Percentiles rank a stretch among this genome's conserved stretches.
Evolutionary conservation across 192 early-diverging fungal genomes (phyloP).

Genomic region (Spizellomyces sp.): DNA sequence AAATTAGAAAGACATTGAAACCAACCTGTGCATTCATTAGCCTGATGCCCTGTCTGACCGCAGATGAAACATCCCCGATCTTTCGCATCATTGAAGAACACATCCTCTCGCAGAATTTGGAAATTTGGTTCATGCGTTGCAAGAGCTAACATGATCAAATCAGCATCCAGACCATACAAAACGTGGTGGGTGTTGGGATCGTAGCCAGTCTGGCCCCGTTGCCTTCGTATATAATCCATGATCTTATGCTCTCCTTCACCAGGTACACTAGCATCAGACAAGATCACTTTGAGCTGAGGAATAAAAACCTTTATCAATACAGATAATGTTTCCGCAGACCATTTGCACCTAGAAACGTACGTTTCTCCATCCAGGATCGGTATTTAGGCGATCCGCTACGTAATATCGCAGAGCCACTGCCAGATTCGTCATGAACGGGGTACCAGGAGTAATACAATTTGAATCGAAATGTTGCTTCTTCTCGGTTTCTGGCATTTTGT

Average conservation of each 20-base stretch:
- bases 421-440: constrained; percentile 92
- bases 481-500: constrained; percentile 57
- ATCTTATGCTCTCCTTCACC: constrained; percentile 99
- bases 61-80: constrained; percentile 53
- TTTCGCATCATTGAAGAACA: constrained; percentile 67
- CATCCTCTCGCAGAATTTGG: constrained; percentile 93
- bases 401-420: constrained; percentile 88
- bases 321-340: not conserved
- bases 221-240: constrained; percentile 96
- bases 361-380: constrained; percentile 87
- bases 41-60: constrained; percentile 52
- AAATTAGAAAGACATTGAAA: not conserved
- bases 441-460: constrained; percentile 98
- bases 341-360: constrained; percentile 30
- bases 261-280: constrained; percentile 93
- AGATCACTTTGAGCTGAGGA: constrained; percentile 75
- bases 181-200: constrained; percentile 90
- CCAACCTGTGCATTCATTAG: constrained; percentile 45
- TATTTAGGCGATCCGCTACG: constrained; percentile 82
- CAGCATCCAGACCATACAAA: constrained; percentile 97
- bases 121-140: constrained; percentile 97
- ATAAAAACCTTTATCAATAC: not conserved
- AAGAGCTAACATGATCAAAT: constrained; percentile 96
- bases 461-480: constrained; percentile 82
- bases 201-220: constrained; percentile 79